phyloP scores from a whole-genome alignment of 306 rosid genomes.

The Hylodesmum podocarpum region DNA sequence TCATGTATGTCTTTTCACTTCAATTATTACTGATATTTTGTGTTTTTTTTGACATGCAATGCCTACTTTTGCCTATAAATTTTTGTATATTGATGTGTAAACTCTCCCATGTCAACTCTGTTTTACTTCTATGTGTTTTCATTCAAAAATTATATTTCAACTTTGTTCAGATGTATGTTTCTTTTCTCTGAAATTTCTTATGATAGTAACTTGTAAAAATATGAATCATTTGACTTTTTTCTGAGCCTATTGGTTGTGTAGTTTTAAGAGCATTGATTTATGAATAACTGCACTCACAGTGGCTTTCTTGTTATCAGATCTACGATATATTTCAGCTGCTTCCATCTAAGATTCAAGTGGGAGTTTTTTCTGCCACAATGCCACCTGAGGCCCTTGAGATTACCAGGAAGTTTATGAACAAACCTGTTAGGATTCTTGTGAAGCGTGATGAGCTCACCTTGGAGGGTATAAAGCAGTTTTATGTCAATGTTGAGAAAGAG shows the following conservation, averaged over 20 bases:
- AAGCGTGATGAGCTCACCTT: constrained; percentile 88
- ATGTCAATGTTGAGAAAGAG: constrained; percentile 74
- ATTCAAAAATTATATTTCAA: neutral
- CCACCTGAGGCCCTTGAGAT: constrained; percentile 91
- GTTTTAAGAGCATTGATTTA: neutral
- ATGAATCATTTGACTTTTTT: neutral
- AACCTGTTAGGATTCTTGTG: constrained; percentile 87
- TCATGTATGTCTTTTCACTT: neutral
- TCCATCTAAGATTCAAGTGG: constrained; percentile 73
- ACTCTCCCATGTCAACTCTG: neutral
- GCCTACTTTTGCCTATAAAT: neutral
- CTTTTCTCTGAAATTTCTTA: neutral
- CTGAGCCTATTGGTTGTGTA: neutral
- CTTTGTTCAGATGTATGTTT: neutral
- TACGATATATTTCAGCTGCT: constrained; percentile 84
- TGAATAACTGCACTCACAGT: neutral
- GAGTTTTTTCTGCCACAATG: constrained; percentile 88
- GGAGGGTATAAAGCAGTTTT: constrained; percentile 78
- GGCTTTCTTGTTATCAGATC: constrained; percentile 47
- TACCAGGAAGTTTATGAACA: constrained; percentile 81
- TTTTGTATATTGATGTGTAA: neutral
- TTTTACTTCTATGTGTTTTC: neutral
- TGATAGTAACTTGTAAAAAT: neutral
- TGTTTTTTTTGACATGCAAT: neutral
- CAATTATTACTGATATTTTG: neutral